Evolutionary conservation across 2,329 filamentous ascomycete genomes (phyloP).

Genomic region (Calonectria montana): DNA sequence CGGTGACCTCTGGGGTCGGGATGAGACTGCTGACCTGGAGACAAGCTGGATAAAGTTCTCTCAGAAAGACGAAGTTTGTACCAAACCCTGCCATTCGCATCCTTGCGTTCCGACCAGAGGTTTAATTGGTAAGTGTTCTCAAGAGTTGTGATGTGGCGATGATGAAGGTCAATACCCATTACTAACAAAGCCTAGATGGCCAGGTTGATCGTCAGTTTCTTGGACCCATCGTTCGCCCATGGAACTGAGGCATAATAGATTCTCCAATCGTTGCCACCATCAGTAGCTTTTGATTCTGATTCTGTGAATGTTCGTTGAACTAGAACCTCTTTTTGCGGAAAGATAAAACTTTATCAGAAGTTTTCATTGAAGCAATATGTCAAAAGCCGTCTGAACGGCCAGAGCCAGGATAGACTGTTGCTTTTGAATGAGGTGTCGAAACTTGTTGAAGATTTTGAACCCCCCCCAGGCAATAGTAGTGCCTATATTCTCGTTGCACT

Average conservation of each 20-base stretch:
- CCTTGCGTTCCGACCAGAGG: background rate
- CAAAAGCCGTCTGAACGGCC: background rate
- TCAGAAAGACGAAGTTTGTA: no score
- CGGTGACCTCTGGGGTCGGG: no score
- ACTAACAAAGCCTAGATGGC: conserved; percentile 12
- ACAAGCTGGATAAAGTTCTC: no score
- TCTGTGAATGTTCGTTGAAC: background rate
- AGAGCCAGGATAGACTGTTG: background rate
- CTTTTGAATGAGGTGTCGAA: background rate
- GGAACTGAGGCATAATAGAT: conserved; percentile 7
- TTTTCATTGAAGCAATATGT: background rate
- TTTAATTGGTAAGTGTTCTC: background rate
- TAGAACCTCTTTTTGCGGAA: conserved; percentile 2
- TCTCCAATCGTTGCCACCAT: background rate
- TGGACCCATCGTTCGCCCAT: background rate
- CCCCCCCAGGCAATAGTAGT: background rate
- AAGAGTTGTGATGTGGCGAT: background rate
- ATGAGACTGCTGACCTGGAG: no score
- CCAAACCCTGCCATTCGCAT: background rate
- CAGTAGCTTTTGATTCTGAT: background rate
- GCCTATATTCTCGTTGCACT: no score
- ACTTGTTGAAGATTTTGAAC: background rate
- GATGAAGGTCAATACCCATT: background rate
- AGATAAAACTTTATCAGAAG: background rate
- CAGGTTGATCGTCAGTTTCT: background rate